Base-by-base conservation (phyloP, 345 rosid species). In the Corchorus capsularis region DNA sequence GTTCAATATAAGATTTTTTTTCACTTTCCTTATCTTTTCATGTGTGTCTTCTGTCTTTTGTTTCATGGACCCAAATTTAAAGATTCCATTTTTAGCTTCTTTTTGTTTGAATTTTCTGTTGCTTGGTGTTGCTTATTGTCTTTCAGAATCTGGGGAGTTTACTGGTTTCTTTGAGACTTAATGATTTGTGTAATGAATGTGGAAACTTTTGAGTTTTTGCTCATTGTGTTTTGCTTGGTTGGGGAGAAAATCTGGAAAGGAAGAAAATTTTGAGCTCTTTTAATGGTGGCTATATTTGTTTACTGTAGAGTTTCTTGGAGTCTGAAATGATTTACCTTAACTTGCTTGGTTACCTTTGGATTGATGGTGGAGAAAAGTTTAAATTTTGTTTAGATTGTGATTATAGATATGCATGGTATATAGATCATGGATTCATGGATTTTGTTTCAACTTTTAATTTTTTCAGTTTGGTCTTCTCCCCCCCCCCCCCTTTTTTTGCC, bases 231-330 rank as follows among this genome's bases (percentile, higher is more conserved):
- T 52, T 67, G 71, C 27, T 2, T 35, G 72, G 45, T 32, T 32
- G 72, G 9, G n/a, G 45, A 49, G 57, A 69, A 49, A 69, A 49
- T 50, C 17, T 54, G 2, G 47, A 70, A 53, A 68, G 72, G 37
- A 68, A 35, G 72, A 68, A 70, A 17, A 54, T 6, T n/a, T 53
- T 54, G 63, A 43, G 43, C 41, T 11, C 3, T 45, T n/a, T n/a
- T n/a, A n/a, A n/a, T n/a, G n/a, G n/a, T 45, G 46, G 53, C 55
- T 66, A 22, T 45, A 66, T 34, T 45, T 45, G 16, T 66, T 66
- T 43, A 12, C 2, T 45, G 34, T 20, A 45, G 17, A 45, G 35
- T 43, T 41, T 10, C 9, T 34, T 19, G 69, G 8, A 11, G 8
- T n/a, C n/a, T 1, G 10, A 41, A 41, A 41, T 4, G 15, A 19